A percentile compares a stretch with the other conserved stretches of the same genome.
Conservation (phyloP, 805 yeast species). For the Candida piceae region DNA sequence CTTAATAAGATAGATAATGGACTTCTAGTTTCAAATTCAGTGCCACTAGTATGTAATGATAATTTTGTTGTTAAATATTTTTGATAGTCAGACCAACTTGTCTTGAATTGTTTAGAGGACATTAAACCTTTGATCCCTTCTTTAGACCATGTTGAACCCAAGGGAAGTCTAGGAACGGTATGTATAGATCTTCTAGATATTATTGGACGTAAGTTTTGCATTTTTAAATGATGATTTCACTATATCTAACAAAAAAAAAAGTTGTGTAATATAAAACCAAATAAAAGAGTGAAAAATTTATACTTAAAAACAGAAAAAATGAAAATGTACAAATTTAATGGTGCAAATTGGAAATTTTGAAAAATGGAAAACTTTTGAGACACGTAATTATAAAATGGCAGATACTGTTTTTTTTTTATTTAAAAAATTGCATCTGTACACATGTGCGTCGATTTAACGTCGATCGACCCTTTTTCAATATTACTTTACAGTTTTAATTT, state of each 20-base stretch:
- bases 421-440: too few species aligned
- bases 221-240: neutral
- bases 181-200: constrained; percentile 42
- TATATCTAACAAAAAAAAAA: neutral
- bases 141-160: constrained; percentile 33
- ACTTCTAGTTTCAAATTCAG: constrained; percentile 68
- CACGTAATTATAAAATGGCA: too few species aligned
- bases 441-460: too few species aligned
- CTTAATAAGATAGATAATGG: constrained; percentile 68
- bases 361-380: too few species aligned
- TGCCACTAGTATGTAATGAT: constrained; percentile 65
- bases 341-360: too few species aligned
- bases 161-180: constrained; percentile 53
- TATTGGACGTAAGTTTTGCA: constrained; percentile 9
- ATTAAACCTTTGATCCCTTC: constrained; percentile 63
- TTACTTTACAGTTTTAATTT: too few species aligned
- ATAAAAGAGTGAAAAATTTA: too few species aligned
- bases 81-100: constrained; percentile 83
- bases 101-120: constrained; percentile 58
- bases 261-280: too few species aligned
- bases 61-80: constrained; percentile 53
- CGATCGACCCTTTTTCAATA: too few species aligned
- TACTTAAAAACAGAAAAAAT: too few species aligned
- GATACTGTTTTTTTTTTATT: too few species aligned
- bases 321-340: too few species aligned